Evolutionary conservation across 1,284 basidiomycete genomes (phyloP).

Genomic region (Meripilus lineatus): DNA sequence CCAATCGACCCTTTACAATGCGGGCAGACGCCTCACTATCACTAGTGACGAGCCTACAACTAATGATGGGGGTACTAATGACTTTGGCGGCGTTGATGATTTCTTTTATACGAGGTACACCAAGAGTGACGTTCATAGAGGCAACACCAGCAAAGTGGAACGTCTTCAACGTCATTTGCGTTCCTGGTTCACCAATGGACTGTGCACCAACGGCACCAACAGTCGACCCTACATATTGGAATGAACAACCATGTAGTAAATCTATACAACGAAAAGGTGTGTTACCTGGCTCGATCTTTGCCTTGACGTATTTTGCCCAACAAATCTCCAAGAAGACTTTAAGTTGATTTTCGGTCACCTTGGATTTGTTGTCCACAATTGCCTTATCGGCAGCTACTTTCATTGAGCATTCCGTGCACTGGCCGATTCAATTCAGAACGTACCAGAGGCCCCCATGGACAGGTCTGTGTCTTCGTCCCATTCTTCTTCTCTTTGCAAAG

Average conservation of each 20-base stretch:
- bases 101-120: constrained; percentile 99
- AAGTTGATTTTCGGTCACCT: constrained; percentile 85
- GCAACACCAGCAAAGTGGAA: constrained; percentile 99
- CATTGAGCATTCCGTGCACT: neutral
- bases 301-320: constrained; percentile 89
- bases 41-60: constrained; percentile 85
- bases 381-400: constrained; percentile 54
- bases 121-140: constrained; percentile 99
- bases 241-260: no score
- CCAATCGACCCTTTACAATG: constrained; percentile 95
- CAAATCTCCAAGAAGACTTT: constrained; percentile 81
- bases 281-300: constrained; percentile 89
- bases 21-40: constrained; percentile 88
- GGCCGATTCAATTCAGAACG: constrained; percentile 16
- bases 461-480: constrained; percentile 80
- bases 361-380: constrained; percentile 85
- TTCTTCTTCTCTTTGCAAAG: constrained; percentile 68
- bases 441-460: constrained; percentile 70
- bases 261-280: neutral
- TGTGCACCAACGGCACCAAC: constrained; percentile 99
- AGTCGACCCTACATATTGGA: constrained; percentile 68
- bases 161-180: constrained; percentile 99
- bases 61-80: constrained; percentile 98
- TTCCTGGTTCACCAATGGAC: constrained; percentile 99
- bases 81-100: constrained; percentile 98